Percentiles rank a stretch among this genome's conserved stretches.
phyloP scores from a whole-genome alignment of 1,284 basidiomycete species.

The Trichosporon sp. region DNA sequence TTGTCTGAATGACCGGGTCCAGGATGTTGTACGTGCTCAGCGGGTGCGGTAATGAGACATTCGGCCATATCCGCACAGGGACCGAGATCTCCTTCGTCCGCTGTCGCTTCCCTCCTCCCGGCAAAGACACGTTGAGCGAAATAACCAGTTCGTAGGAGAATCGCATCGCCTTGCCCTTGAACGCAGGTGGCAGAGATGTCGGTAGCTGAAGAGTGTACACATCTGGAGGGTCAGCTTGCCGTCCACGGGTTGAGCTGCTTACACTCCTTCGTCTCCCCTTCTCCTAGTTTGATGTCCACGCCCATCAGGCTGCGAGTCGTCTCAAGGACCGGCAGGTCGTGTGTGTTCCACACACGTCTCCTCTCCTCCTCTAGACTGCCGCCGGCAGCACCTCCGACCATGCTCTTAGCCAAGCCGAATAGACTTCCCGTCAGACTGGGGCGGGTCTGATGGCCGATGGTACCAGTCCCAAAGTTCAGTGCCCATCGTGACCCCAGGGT shows the following conservation, averaged over 20 bases:
- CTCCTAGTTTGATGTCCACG: constrained; percentile 42
- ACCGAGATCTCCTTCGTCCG: constrained; percentile 37
- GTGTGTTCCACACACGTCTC: constrained; percentile 47
- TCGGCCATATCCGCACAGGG: constrained; percentile 43
- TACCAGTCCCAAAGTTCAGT: constrained; percentile 45
- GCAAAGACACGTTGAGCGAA: constrained; percentile 52
- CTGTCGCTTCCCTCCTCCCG: constrained; percentile 35
- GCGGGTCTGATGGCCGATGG: constrained; percentile 39
- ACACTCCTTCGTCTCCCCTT: constrained; percentile 44
- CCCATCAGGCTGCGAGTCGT: constrained; percentile 43
- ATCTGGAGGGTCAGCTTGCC: constrained; percentile 53
- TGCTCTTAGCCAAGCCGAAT: constrained; percentile 45
- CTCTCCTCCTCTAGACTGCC: constrained; percentile 48
- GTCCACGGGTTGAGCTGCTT: constrained; percentile 11
- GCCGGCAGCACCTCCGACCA: constrained; percentile 39
- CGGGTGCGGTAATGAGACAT: constrained; percentile 35
- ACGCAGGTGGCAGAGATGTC: constrained; percentile 78
- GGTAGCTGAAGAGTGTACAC: constrained; percentile 73
- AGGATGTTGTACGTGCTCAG: constrained; percentile 43
- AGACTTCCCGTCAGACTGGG: constrained; percentile 49
- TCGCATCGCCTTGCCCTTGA: constrained; percentile 71
- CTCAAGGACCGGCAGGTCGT: constrained; percentile 48
- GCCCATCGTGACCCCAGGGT: constrained; percentile 33
- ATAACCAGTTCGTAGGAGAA: constrained; percentile 87
- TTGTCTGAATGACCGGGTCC: constrained; percentile 44